Evolutionary conservation across 192 early-diverging fungal genomes (phyloP), one percentile per base, ranked within the genome.

Genomic region (Coemansia sp.): DNA sequence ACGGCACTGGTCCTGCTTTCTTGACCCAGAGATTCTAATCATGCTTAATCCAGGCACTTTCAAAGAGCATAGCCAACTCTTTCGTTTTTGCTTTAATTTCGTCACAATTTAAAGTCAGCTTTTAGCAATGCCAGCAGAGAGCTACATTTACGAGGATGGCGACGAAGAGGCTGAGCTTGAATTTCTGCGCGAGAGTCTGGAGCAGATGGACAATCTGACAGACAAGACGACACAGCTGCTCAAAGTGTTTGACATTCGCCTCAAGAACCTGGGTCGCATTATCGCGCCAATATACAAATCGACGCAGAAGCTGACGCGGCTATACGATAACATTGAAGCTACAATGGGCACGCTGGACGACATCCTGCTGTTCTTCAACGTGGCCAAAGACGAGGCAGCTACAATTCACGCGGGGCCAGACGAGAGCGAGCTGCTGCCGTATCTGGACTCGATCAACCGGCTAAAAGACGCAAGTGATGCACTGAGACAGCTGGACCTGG

Each of bases 161-260:
- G 72, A 80, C 59, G 81, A 83, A 54, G 72, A 83, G 62, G 81
- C 72, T 6, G 81, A 83, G 66, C 72, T 83, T 29, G 70, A 72
- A 27, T 83, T 74, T 41, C 69, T 83, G 63, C 75, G 75, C 52
- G 81, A 83, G 60, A 83, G 81, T 51, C 75, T 83, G 5, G 81
- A 83, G 69, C 81, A 83, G 60, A 77, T 83, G 70, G 75, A 83
- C 75, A 76, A 77, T 61, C 56, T 83, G 62, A 72, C 81, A 6
- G 68, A 71, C 66, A 76, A 77, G 39, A 74, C 75, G 17, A 77
- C 75, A 19, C 69, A 75, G 65, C 63, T 83, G 37, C 72, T 83
- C 63, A 70, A 74, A 53, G 63, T 73, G 39, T 83, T 83, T 72
- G 81, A 83, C 71, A 73, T 75, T 59, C 75, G 81, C 4, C 68